Conservation (phyloP, 805 yeast genomes). For the Yamadazyma laniorum region DNA sequence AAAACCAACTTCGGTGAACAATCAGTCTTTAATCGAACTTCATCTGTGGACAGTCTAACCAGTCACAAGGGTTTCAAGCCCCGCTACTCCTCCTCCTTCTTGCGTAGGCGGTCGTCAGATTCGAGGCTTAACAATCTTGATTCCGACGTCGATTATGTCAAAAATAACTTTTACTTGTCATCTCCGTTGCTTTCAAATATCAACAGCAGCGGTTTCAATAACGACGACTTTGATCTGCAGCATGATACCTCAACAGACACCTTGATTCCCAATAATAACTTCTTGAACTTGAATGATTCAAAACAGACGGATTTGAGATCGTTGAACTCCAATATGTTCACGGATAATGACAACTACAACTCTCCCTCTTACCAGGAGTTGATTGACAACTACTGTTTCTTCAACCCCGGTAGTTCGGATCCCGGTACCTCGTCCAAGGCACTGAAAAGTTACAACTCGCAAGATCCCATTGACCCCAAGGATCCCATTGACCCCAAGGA, state of each 20-base stretch:
- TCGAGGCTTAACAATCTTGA: slow-evolving; percentile 11
- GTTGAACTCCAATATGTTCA: slow-evolving; percentile 6
- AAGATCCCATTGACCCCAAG: too few species aligned
- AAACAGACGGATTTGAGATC: slow-evolving; percentile 8
- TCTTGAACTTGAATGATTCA: slow-evolving; percentile 4
- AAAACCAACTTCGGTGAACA: background rate
- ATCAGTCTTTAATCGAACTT: slow-evolving; percentile 4
- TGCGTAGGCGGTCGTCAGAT: slow-evolving; percentile 33
- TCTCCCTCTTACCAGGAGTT: slow-evolving; percentile 56
- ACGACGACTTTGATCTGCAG: background rate
- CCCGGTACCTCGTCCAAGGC: too few species aligned
- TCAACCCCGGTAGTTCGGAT: slow-evolving; percentile 16
- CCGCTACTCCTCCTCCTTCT: slow-evolving; percentile 37
- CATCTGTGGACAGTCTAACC: slow-evolving; percentile 4
- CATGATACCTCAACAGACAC: slow-evolving; percentile 10
- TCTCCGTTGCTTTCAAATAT: slow-evolving; percentile 33
- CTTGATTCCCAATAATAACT: slow-evolving; percentile 8
- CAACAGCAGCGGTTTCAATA: slow-evolving; percentile 2
- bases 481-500: too few species aligned
- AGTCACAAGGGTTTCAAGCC: slow-evolving; percentile 21
- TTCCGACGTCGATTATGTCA: slow-evolving; percentile 27
- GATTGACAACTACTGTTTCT: slow-evolving; percentile 61
- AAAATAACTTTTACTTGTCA: slow-evolving; percentile 34
- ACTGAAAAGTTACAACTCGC: too few species aligned
- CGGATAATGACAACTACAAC: slow-evolving; percentile 8